phyloP scores from a whole-genome alignment of 1,284 basidiomycete genomes.

The Porodaedalea pini region DNA sequence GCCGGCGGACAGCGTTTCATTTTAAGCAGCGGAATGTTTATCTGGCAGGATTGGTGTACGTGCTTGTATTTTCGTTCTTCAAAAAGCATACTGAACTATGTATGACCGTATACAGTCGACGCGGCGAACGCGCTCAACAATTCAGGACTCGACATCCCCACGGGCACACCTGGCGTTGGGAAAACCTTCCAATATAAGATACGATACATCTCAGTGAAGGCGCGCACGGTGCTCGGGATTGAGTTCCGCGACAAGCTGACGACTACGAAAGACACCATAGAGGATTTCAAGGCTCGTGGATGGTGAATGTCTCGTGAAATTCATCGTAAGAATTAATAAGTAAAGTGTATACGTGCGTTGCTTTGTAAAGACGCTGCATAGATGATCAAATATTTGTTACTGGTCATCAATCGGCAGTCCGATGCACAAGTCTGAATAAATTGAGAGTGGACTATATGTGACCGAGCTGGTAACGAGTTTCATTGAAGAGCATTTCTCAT shows the following conservation, averaged over 20 bases:
- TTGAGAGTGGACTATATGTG: no score
- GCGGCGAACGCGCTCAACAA: slow-evolving; percentile 5
- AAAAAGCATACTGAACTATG: not conserved
- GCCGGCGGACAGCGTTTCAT: slow-evolving; percentile 43
- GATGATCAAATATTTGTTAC: no score
- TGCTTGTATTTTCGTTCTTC: not conserved
- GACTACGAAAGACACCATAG: slow-evolving; percentile 17
- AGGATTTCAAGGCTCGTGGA: slow-evolving; percentile 16
- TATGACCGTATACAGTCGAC: slow-evolving; percentile 17
- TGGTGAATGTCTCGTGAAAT: slow-evolving; percentile 12
- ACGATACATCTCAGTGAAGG: slow-evolving; percentile 2
- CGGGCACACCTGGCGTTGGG: slow-evolving; percentile 15
- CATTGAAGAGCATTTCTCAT: no score
- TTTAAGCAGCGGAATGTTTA: slow-evolving; percentile 21
- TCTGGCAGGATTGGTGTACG: slow-evolving; percentile 22
- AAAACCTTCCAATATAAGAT: slow-evolving; percentile 9
- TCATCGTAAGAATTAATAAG: no score
- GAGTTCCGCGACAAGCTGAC: slow-evolving; percentile 11
- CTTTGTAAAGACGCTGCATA: no score
- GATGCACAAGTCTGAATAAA: no score
- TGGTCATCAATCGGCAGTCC: no score
- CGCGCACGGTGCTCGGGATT: slow-evolving; percentile 13
- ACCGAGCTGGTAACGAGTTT: no score
- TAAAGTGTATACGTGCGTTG: no score
- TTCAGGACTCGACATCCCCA: slow-evolving; percentile 12